Evolutionary conservation across 257 asterid species (phyloP).

Genomic region (Gentiana straminea): DNA sequence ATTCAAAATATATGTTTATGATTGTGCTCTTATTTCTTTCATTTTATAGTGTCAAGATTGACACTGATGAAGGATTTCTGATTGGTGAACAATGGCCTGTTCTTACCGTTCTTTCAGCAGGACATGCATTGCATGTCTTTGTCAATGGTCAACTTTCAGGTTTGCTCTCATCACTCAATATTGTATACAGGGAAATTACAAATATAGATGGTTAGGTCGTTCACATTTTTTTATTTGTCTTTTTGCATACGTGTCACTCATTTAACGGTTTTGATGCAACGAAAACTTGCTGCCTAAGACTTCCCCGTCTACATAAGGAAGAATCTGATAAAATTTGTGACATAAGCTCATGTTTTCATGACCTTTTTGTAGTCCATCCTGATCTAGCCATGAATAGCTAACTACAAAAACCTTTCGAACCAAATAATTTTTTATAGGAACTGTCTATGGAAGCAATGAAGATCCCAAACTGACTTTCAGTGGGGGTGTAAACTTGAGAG

Average conservation of each 20-base stretch:
- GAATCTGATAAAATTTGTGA: no score
- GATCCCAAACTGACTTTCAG: conserved; percentile 25
- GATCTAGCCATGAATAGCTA: no score
- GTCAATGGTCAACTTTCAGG: conserved; percentile 78
- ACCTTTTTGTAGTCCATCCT: no score
- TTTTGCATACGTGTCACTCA: no score
- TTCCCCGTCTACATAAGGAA: no score
- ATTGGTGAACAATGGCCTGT: conserved; percentile 63
- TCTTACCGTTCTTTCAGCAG: conserved; percentile 81
- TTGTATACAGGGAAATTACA: no score
- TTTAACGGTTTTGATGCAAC: no score
- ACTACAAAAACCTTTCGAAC: neutral
- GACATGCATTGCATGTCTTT: conserved; percentile 93
- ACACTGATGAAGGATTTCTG: conserved; percentile 48
- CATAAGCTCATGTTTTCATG: no score
- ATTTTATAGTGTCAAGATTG: conserved; percentile 54
- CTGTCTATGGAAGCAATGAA: conserved; percentile 22
- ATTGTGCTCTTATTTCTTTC: neutral
- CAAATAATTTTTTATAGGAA: conserved; percentile 45
- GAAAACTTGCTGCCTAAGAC: no score
- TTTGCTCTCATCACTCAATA: conserved; percentile 9
- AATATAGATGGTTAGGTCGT: no score
- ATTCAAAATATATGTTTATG: neutral
- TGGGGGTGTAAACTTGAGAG: conserved; percentile 21
- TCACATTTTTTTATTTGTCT: neutral